Conservation (phyloP, 1,139 yeast species). For the Kazachstania sp. region DNA sequence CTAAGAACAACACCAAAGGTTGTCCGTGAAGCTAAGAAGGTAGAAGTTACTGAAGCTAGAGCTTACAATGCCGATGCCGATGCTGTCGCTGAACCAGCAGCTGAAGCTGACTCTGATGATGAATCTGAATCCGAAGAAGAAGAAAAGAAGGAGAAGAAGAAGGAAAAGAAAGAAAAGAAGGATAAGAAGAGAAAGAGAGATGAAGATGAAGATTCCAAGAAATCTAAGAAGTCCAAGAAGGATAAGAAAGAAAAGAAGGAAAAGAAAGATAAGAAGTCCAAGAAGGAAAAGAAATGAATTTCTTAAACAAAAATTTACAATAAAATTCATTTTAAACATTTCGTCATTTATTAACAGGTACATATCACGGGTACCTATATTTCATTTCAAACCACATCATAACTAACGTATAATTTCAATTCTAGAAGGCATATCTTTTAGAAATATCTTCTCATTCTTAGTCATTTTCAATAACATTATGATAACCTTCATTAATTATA, state of each 20-base stretch:
- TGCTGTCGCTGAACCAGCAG: slow-evolving; percentile 41
- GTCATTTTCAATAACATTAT: slow-evolving; percentile 9
- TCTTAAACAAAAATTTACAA: background rate
- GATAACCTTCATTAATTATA: background rate
- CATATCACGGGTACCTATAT: background rate
- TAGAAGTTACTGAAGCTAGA: slow-evolving; percentile 72
- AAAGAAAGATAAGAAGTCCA: slow-evolving; percentile 37
- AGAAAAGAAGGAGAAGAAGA: slow-evolving; percentile 12
- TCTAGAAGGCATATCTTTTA: slow-evolving; percentile 62
- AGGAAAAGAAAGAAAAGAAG: slow-evolving; percentile 26
- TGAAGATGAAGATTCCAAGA: slow-evolving; percentile 35
- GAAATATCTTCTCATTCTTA: slow-evolving; percentile 33
- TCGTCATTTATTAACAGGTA: no score
- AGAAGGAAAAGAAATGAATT: slow-evolving; percentile 11
- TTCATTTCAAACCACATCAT: background rate
- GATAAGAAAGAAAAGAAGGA: slow-evolving; percentile 36
- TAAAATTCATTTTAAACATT: background rate
- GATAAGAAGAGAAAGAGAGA: slow-evolving; percentile 31
- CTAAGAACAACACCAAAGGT: slow-evolving; percentile 72
- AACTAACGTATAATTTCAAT: slow-evolving; percentile 31
- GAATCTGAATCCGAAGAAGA: slow-evolving; percentile 35
- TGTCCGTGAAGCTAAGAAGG: slow-evolving; percentile 69
- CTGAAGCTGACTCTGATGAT: slow-evolving; percentile 41
- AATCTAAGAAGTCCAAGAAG: slow-evolving; percentile 36
- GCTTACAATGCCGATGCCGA: slow-evolving; percentile 95